Base-by-base conservation (phyloP, 352 stramenopile species). In the Phytophthora quininea region DNA sequence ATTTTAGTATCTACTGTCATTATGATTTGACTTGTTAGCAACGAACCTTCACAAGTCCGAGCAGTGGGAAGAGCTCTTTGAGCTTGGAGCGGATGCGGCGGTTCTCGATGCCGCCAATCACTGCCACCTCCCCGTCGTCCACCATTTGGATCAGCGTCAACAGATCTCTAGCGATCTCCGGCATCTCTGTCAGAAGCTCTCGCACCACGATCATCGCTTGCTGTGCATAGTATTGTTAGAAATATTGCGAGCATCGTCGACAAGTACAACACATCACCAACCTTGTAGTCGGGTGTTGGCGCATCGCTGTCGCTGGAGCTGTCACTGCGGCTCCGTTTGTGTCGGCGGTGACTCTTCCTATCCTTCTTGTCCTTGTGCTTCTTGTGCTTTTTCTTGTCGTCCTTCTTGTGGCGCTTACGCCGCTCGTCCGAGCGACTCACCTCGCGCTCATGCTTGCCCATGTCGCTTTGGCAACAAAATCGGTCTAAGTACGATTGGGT, bases 81-180 rank as follows among this genome's bases (percentile, higher is more conserved):
- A 96, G 76, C 59, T 90, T 80, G 8, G 65, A 69, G 27, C 79
- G 83, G 43, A 96, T 89, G 60, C 74, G 75, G 46, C 61, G 68
- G 72, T 96, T 94, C 59, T 90, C 76, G 27, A 96, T 88, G 38
- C 84, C 88, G 4, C 79, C 78, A 71, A 95, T 89, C 32, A 95
- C 75, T 19, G 82, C 88, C 27, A 88, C 77, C 62, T 93, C 72
- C 15, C 88, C 86, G 35, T 89, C 73, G 54, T 95, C 82, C 53
- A 96, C 50, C 83, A 90, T 89, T 68, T 93, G 85, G 30, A 96
- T 62, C 37, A 96, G 64, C 29, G 35, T 52, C 19, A 93, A 50
- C 35, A 96, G 74, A 19, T 96, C 88, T 19, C 61, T 68, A 19
- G 76, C 70, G 35, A 96, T 77, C 53, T 80, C 74, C 3, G 88